These are phyloP conservation scores for Trypanosoma mega DNA, from an alignment of 208 protist genomes.

Conservation along the genomic window DNA sequence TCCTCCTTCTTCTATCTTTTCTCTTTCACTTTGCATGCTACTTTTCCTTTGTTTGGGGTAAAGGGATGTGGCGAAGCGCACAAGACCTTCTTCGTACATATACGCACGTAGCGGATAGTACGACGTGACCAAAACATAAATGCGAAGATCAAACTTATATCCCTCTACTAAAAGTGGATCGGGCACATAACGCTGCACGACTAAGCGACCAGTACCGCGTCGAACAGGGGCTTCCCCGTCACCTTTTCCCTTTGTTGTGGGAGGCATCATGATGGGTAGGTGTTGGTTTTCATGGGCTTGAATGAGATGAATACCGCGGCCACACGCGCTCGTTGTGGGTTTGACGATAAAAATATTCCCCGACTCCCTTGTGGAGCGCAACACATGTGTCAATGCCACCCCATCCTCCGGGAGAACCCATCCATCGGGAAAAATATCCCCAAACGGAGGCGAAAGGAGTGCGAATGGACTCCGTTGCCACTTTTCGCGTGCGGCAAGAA, in stretches of 20 bases:
- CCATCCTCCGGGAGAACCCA: conserved; percentile 56
- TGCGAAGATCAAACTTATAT: conserved; percentile 92
- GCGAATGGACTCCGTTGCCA: not conserved
- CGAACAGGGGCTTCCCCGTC: no score
- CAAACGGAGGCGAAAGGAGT: no score
- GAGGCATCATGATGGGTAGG: not conserved
- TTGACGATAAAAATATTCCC: conserved; percentile 80
- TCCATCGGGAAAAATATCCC: conserved; percentile 45
- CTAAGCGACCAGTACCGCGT: conserved; percentile 15
- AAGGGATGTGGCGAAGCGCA: conserved; percentile 78
- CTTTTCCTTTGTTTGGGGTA: conserved; percentile 40
- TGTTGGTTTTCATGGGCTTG: conserved; percentile 9
- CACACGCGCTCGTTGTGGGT: conserved; percentile 60
- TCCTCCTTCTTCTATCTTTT: no score
- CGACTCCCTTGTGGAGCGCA: conserved; percentile 25
- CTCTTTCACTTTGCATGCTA: no score
- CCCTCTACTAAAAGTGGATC: conserved; percentile 81
- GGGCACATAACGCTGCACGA: conserved; percentile 79
- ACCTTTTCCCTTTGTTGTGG: not conserved
- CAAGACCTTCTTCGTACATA: conserved; percentile 85
- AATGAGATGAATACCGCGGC: conserved; percentile 62
- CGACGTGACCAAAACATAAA: conserved; percentile 91
- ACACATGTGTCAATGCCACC: conserved; percentile 20
- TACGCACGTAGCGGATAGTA: conserved; percentile 82
- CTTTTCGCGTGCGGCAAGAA: conserved; percentile 35